Base-by-base conservation (phyloP, 352 stramenopile species). In the Achlya hypogyna region DNA sequence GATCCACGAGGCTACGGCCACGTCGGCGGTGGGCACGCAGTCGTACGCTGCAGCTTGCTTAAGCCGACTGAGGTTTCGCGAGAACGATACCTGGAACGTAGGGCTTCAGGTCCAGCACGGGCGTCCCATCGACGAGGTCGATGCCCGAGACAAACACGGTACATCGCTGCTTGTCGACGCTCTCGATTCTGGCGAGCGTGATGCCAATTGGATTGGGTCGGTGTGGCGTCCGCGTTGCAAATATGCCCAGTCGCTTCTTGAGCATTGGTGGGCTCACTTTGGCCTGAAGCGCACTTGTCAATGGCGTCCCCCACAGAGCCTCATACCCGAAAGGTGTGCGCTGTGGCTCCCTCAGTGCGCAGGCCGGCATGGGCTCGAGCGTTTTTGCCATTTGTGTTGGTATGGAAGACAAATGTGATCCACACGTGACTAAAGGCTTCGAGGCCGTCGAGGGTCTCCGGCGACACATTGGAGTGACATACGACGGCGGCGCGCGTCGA, bases 121-220 rank as follows among this genome's bases (percentile, higher is more conserved):
- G 69, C 35, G 70, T 75, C 4, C 63, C 58, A 20, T 75, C 47
- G 20, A 65, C 64, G 34, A 75, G 52, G 40, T 75, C 70, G 10
- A 75, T 49, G 18, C 56, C 70, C 12, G 52, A 69, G 2, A 75
- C 59, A 20, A 60, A 29, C n/a, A 75, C 29, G n/a, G 51, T 27
- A n/a, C 58, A 25, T 1, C 20, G 20, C 4, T n/a, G 12, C 25
- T 43, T 29, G 49, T 75, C 66, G n/a, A 75, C 67, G n/a, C 20
- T 8, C n/a, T 63, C 67, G 18, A 73, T 47, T 25, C 34, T 62
- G 5, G 62, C 66, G 6, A 75, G 45, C 28, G 70, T 71, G 29
- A 85, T 69, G 14, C 78, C 78, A 34, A 86, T 71, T 20, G 73
- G 74, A 42, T 86, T 86, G n/a, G 77, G 77, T 40, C 78, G 65